Conservation (phyloP, 179 eudicot genomes). For the Sideroxylon spinosum region DNA sequence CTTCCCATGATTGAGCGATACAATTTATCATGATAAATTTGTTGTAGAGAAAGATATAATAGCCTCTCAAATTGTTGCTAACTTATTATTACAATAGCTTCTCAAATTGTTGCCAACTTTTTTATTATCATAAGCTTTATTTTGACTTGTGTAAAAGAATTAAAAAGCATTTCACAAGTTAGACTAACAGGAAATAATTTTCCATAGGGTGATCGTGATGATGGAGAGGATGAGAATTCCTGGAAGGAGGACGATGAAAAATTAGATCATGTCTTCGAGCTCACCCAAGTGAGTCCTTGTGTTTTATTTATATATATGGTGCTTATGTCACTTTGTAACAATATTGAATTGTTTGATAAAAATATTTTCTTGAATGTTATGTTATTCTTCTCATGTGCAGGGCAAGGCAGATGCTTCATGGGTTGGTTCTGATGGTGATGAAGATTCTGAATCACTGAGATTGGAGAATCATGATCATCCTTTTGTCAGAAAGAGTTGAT, state of each 20-base stretch:
- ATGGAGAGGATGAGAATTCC: slow-evolving; percentile 24
- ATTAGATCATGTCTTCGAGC: slow-evolving; percentile 27
- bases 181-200: neutral
- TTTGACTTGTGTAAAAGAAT: neutral
- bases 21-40: neutral
- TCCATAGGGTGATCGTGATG: slow-evolving; percentile 41
- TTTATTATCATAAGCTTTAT: neutral
- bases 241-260: slow-evolving; percentile 26
- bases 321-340: neutral
- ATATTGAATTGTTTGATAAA: neutral
- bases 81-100: too few species aligned
- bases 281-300: slow-evolving; percentile 40
- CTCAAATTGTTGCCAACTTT: neutral
- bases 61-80: too few species aligned
- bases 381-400: neutral
- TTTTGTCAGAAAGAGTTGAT: slow-evolving; percentile 17
- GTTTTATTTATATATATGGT: neutral
- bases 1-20: neutral
- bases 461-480: slow-evolving; percentile 23
- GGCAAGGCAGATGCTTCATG: slow-evolving; percentile 11
- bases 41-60: neutral
- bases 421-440: slow-evolving; percentile 32
- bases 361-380: neutral
- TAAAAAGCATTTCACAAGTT: slow-evolving; percentile 5
- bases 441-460: slow-evolving; percentile 29